These are phyloP conservation scores for Xylaria sp. DNA, from an alignment of 2,329 filamentous ascomycete species.

Conservation along the genomic window DNA sequence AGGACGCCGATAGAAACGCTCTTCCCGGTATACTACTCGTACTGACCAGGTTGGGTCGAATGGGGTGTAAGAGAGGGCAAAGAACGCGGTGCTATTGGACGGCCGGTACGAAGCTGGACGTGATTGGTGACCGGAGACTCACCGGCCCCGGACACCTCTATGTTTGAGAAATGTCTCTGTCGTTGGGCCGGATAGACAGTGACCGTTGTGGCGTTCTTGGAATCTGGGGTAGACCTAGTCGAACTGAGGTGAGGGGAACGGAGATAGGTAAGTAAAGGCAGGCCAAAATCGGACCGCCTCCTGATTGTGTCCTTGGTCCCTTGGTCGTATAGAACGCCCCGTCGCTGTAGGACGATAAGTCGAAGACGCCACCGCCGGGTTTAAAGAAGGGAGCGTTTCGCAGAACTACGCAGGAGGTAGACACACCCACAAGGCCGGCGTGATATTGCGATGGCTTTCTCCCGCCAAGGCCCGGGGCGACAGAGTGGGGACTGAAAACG, in stretches of 20 bases:
- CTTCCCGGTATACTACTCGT: not conserved
- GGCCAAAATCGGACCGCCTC: not conserved
- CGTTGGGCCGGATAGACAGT: conserved; percentile 1
- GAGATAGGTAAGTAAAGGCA: conserved; percentile 3
- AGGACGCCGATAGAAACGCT: not conserved
- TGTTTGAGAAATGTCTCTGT: conserved; percentile 22
- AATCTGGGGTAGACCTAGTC: conserved; percentile 21
- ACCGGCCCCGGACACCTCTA: conserved; percentile 10
- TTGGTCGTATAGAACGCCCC: no score
- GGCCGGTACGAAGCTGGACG: conserved; percentile 9
- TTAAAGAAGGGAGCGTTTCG: not conserved
- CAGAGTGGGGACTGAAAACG: conserved; percentile 19
- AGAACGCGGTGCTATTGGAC: conserved; percentile 2
- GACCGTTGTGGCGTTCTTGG: not conserved
- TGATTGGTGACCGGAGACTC: conserved; percentile 12
- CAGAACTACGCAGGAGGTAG: not conserved
- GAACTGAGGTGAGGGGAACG: not conserved
- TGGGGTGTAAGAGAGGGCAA: not conserved
- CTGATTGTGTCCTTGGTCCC: not conserved
- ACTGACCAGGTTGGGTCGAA: not conserved
- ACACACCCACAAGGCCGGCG: not conserved
- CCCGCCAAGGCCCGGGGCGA: conserved; percentile 9
- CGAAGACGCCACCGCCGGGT: not conserved
- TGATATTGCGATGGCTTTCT: conserved; percentile 4
- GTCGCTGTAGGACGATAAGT: not conserved